A percentile compares a stretch with the other conserved stretches of the same genome.
Conservation (phyloP, 1,139 yeast genomes). For the Nakaseomyces bracarensis region DNA sequence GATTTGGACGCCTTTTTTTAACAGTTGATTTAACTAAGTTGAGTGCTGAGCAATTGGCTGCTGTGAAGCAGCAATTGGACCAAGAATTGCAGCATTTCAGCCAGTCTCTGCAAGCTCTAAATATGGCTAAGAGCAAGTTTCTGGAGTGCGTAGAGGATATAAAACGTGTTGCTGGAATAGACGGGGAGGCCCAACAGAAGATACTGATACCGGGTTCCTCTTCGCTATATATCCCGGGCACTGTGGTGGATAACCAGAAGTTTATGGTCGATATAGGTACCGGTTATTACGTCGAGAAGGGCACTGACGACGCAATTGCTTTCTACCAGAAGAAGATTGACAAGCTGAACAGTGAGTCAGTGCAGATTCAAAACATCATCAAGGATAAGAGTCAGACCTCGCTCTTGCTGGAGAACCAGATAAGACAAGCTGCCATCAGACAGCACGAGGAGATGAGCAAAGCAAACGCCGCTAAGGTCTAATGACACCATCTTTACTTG, state of each 20-base stretch:
- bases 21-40: slow-evolving; percentile 55
- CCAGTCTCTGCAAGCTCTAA: slow-evolving; percentile 75
- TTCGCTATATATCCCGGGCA: slow-evolving; percentile 85
- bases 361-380: slow-evolving; percentile 66
- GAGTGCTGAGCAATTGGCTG: slow-evolving; percentile 75
- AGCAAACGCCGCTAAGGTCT: slow-evolving; percentile 37
- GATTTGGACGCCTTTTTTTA: no score
- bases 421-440: slow-evolving; percentile 25
- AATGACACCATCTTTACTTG: no score
- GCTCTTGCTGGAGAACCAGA: slow-evolving; percentile 27
- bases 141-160: slow-evolving; percentile 73
- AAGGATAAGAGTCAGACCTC: slow-evolving; percentile 43
- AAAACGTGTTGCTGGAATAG: slow-evolving; percentile 42
- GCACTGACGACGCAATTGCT: slow-evolving; percentile 52
- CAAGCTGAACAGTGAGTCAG: slow-evolving; percentile 65
- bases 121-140: slow-evolving; percentile 76
- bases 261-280: slow-evolving; percentile 94
- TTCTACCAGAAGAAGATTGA: slow-evolving; percentile 70
- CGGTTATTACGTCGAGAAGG: slow-evolving; percentile 86
- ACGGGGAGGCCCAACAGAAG: slow-evolving; percentile 36
- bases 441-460: slow-evolving; percentile 18
- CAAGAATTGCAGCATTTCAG: slow-evolving; percentile 80
- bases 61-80: slow-evolving; percentile 76
- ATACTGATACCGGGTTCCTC: slow-evolving; percentile 82
- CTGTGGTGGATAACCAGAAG: slow-evolving; percentile 49